These are phyloP conservation scores for Candida dubliniensis DNA, from an alignment of 1,139 yeast genomes.

Conservation along the genomic window DNA sequence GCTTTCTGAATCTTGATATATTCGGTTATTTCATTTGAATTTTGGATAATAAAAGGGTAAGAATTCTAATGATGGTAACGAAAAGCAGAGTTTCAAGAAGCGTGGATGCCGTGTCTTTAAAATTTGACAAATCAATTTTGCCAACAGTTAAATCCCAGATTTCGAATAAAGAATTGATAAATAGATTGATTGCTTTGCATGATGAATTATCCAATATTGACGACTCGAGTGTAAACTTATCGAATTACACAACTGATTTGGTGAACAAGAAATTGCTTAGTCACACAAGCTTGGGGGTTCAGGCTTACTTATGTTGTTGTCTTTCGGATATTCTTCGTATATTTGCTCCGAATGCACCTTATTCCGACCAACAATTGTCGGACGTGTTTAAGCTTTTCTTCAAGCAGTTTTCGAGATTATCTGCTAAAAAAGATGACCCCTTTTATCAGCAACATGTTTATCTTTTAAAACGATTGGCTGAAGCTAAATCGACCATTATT, in stretches of 20 bases:
- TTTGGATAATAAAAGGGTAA: neutral
- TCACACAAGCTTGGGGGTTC: constrained; percentile 69
- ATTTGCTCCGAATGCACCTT: constrained; percentile 93
- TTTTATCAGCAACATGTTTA: constrained; percentile 68
- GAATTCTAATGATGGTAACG: neutral
- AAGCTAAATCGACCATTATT: constrained; percentile 75
- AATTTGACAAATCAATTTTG: constrained; percentile 50
- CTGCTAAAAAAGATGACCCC: constrained; percentile 56
- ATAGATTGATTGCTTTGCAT: constrained; percentile 46
- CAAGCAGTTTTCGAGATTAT: constrained; percentile 57
- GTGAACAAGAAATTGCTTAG: constrained; percentile 57
- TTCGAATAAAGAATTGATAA: constrained; percentile 56
- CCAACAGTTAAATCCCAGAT: constrained; percentile 57
- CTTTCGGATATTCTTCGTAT: constrained; percentile 73
- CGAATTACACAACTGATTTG: constrained; percentile 50
- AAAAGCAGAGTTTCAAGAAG: neutral
- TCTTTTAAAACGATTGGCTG: constrained; percentile 68
- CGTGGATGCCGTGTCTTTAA: constrained; percentile 4
- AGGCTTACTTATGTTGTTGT: constrained; percentile 71
- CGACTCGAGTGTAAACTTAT: constrained; percentile 56
- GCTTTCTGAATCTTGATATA: neutral
- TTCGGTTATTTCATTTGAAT: neutral
- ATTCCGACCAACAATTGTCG: constrained; percentile 59
- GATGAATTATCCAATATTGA: constrained; percentile 62
- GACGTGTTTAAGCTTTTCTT: constrained; percentile 65